Base-by-base conservation (phyloP, 1,284 basidiomycete species). In the Puccinia horiana region DNA sequence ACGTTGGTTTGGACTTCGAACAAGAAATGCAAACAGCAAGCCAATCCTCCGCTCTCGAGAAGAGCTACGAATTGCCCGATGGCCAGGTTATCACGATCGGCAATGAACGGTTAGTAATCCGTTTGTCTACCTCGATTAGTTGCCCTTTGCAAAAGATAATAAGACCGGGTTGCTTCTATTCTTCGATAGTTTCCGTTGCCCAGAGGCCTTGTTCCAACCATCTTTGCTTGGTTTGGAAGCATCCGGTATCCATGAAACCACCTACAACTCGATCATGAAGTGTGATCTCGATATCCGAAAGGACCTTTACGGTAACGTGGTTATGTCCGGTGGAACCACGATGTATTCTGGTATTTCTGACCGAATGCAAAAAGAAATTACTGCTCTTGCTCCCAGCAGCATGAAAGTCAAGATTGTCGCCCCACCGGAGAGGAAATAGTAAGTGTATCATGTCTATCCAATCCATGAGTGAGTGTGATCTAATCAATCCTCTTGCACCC, bases 321-420 rank as follows among this genome's bases (percentile, higher is more conserved):
- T 96, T 87, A 91, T 97, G 86, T 96, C 94, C 79, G 95, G 95
- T 87, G 95, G 95, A 88, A 95, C 94, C 84, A 97, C 95, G 86
- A 96, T 97, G 95, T 96, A 95, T 92, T 93, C 94, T 84, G 95
- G 95, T 90, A 95, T 97, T 86, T 87, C 94, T 86, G 95, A 98
- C 89, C 93, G 96, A 87, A 96, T 98, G 94, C 94, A 96, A 90
- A 96, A 96, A 90, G 96, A 98, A 90, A 91, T 98, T 87, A 94
- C 93, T 70, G 90, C 93, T 42, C 90, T 98, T 83, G 91, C 94
- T 81, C 95, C 96, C 42, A 87, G 87, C 83, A 89, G 88, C 83
- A 90, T 97, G 93, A 97, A 95, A 92, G 93, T 86, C 76, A 96
- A 94, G 92, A 94, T 95, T 82, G 92, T 94, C 83, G 93, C 94